Evolutionary conservation across 164 flowering plant genomes (phyloP).

Genomic region (Liquidambar formosana): DNA sequence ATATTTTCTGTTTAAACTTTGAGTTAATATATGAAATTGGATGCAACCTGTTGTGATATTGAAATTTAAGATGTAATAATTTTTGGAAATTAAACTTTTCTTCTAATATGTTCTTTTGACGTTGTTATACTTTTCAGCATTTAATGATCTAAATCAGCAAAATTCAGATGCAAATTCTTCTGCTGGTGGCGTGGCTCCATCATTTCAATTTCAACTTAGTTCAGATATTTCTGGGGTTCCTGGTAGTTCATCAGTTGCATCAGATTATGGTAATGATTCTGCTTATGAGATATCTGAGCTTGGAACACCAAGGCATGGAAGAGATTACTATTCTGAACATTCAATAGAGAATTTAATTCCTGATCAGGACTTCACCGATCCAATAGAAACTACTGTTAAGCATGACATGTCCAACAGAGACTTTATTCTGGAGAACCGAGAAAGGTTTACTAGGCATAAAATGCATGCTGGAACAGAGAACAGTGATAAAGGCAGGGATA

Average conservation of each 20-base stretch:
- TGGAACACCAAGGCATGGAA: conserved; percentile 64
- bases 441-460: conserved; percentile 41
- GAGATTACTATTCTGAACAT: conserved; percentile 47
- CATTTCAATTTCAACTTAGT: conserved; percentile 34
- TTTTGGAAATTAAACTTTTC: not conserved
- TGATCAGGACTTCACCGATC: conserved; percentile 48
- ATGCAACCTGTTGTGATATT: not conserved
- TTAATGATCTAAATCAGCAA: conserved; percentile 48
- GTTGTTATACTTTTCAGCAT: conserved; percentile 47
- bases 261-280: conserved; percentile 75
- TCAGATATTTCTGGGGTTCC: conserved; percentile 47
- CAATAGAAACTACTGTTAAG: conserved; percentile 39
- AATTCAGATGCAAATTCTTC: conserved; percentile 36
- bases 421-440: conserved; percentile 48
- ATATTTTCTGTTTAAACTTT: not conserved
- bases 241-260: conserved; percentile 51
- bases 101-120: not conserved
- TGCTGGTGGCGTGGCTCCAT: conserved; percentile 28
- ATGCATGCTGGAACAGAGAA: conserved; percentile 28
- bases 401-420: conserved; percentile 45
- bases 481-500: conserved; percentile 24
- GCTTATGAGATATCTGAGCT: conserved; percentile 71
- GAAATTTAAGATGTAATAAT: not conserved
- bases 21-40: not conserved
- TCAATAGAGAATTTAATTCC: conserved; percentile 45